These are phyloP conservation scores for Fusarium sororula DNA, from an alignment of 2,329 filamentous ascomycete species.

Conservation along the genomic window DNA sequence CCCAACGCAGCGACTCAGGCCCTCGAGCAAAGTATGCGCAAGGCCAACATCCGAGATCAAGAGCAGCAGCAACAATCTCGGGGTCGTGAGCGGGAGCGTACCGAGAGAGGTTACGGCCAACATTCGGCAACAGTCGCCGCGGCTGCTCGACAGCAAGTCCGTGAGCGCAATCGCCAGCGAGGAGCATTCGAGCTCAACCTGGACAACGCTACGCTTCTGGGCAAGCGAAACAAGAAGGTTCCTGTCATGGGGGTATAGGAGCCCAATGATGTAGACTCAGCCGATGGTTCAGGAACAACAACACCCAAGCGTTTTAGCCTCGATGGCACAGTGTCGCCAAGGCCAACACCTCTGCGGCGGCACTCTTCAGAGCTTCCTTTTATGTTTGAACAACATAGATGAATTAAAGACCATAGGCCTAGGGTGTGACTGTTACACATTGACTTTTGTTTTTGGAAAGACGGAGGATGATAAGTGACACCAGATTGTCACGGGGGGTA, in stretches of 20 bases:
- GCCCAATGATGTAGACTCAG: constrained; percentile 15
- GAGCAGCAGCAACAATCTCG: constrained; percentile 44
- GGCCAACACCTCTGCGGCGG: constrained; percentile 6
- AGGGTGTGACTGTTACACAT: constrained; percentile 5
- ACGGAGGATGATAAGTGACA: neutral
- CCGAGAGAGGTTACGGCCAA: constrained; percentile 83
- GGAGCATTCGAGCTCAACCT: constrained; percentile 92
- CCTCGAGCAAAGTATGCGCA: constrained; percentile 88
- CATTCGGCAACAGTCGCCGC: constrained; percentile 86
- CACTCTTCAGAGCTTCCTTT: constrained; percentile 31
- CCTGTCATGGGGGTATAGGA: constrained; percentile 54
- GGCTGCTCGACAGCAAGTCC: constrained; percentile 82
- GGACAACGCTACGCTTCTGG: constrained; percentile 88
- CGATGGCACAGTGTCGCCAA: constrained; percentile 25
- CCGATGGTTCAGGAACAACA: neutral
- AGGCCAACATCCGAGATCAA: constrained; percentile 74
- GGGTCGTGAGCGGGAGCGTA: constrained; percentile 48
- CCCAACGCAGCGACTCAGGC: constrained; percentile 66
- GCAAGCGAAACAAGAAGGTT: constrained; percentile 70
- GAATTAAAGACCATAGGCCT: constrained; percentile 3
- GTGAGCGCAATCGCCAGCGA: constrained; percentile 72
- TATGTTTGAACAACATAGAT: constrained; percentile 19
- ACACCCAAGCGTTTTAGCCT: constrained; percentile 10
- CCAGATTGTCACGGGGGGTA: neutral
- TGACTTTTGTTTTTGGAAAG: constrained; percentile 23